Evolutionary conservation across 2,329 filamentous ascomycete genomes (phyloP), one percentile per base, ranked within the genome.

Genomic region (Cladosporium colombiae): DNA sequence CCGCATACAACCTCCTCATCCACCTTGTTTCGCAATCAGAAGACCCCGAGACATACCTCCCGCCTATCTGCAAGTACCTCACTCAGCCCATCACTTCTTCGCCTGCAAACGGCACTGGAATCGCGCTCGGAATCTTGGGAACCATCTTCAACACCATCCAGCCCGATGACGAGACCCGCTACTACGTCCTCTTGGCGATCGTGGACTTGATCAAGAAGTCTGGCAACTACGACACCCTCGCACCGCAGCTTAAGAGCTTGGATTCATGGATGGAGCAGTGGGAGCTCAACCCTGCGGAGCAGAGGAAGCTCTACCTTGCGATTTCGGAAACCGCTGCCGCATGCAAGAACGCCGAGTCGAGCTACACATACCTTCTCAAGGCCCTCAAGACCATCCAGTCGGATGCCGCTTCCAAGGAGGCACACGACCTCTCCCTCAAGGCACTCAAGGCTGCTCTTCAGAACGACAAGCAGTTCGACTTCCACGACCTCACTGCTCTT

Each of bases 121-220:
- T 99, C 70, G 92, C 93, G 70, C 89, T 98, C 73, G 93, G 92
- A 71, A 91, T 95, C 73, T 87, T 99, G 72, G 93, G 92, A 76
- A 97, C 93, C 74, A 88, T 99, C 76, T 99, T 98, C 89, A 99
- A 99, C 86, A 90, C 96, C 71, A 86, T 98, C 72, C 82, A 89
- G 72, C 82, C 89, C 68, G 84, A 89, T 75, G 90, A 93, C 76
- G 89, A 92, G 64, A 86, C 91, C 76, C 89, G 95, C 68, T 97
- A 90, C 81, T 91, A 97, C 77, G 92, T 99, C 67, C 91, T 99
- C 75, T 85, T 95, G 78, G 88, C 93, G 75, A 93, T 97, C 73
- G 82, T 98, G 69, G 89, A 89, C 73, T 91, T 97, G 73, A 88
- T 97, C 78, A 87, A 92, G 68, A 81, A 76, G 65, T 78, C 77